Evolutionary conservation across 2,329 filamentous ascomycete species (phyloP).

Genomic region (Talaromyces sp.): DNA sequence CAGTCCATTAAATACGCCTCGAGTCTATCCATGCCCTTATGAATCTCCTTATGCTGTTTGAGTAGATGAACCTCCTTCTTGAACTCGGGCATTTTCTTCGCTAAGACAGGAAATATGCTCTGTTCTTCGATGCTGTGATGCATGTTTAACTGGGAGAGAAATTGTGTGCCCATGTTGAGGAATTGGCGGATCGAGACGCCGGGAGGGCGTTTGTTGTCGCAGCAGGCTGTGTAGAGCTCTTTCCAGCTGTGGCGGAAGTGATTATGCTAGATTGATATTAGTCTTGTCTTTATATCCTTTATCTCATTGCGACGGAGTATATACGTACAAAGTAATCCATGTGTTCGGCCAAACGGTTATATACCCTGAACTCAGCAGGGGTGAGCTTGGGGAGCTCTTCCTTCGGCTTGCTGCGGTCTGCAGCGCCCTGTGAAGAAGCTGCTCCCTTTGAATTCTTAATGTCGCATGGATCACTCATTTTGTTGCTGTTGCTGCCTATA

Average conservation of each 20-base stretch:
- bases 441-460: conserved; percentile 40
- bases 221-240: conserved; percentile 64
- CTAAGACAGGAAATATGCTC: conserved; percentile 75
- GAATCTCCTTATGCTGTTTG: conserved; percentile 73
- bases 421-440: conserved; percentile 28
- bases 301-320: conserved; percentile 1
- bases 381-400: conserved; percentile 69
- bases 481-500: neutral
- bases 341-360: conserved; percentile 69
- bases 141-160: conserved; percentile 65
- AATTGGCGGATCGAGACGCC: conserved; percentile 67
- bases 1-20: conserved; percentile 64
- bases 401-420: conserved; percentile 26
- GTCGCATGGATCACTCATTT: neutral
- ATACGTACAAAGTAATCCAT: conserved; percentile 66
- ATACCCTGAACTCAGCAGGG: conserved; percentile 62
- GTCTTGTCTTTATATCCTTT: neutral
- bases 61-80: conserved; percentile 62
- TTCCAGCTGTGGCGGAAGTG: conserved; percentile 75
- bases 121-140: conserved; percentile 83
- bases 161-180: conserved; percentile 63
- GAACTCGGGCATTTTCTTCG: conserved; percentile 75
- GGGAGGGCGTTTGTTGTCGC: conserved; percentile 55
- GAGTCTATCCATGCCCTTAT: conserved; percentile 67
- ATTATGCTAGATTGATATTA: conserved; percentile 56